phyloP scores from a whole-genome alignment of 805 yeast species.

The Candida caryicola region DNA sequence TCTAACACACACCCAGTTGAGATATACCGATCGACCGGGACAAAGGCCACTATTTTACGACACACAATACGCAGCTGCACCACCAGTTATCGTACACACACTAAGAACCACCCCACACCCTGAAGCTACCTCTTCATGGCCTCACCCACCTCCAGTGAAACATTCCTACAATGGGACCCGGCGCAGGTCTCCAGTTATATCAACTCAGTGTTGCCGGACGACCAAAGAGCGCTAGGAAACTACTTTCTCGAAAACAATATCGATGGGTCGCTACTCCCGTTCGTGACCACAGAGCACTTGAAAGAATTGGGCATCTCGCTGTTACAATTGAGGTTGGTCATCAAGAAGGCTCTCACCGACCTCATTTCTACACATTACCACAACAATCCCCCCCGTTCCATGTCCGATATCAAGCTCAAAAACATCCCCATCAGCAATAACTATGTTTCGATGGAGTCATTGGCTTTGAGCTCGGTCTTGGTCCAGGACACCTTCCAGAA shows the following conservation, averaged over 20 bases:
- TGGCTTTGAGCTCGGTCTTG: slow-evolving; percentile 31
- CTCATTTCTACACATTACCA: slow-evolving; percentile 41
- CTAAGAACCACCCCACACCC: no score
- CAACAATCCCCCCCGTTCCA: slow-evolving; percentile 21
- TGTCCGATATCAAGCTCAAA: slow-evolving; percentile 27
- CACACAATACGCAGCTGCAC: no score
- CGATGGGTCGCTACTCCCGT: slow-evolving; percentile 70
- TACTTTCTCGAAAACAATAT: slow-evolving; percentile 57
- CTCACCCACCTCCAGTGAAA: slow-evolving; percentile 20
- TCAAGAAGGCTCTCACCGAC: slow-evolving; percentile 59
- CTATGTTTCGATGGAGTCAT: slow-evolving; percentile 35
- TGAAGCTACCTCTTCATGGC: slow-evolving; percentile 7
- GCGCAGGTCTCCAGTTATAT: slow-evolving; percentile 43
- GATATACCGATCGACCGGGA: no score
- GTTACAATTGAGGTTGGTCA: slow-evolving; percentile 53
- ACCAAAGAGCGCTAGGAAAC: slow-evolving; percentile 19
- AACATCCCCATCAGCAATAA: slow-evolving; percentile 36
- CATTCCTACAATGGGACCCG: slow-evolving; percentile 44
- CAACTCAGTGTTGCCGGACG: slow-evolving; percentile 21
- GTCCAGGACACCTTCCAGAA: slow-evolving; percentile 36
- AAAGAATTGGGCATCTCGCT: slow-evolving; percentile 64
- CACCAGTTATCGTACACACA: no score
- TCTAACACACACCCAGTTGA: no score
- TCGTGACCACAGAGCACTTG: slow-evolving; percentile 66
- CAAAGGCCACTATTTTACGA: no score